Evolutionary conservation across 2,329 filamentous ascomycete genomes (phyloP), one percentile per base, ranked within the genome.

Genomic region (Cladosporium colombiae): DNA sequence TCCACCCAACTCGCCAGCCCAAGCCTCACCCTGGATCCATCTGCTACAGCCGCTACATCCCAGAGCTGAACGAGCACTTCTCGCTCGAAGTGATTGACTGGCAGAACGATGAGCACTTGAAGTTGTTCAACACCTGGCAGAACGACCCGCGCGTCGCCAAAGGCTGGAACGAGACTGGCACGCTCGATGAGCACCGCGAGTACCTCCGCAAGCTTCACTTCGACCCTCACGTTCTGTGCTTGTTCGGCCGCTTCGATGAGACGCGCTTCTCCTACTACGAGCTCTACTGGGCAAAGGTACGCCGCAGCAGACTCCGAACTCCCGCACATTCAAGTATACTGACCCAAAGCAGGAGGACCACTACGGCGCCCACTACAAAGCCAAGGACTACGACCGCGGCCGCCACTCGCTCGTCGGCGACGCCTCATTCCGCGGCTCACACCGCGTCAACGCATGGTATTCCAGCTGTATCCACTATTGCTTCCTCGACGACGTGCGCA

Each of bases 141-240:
- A 94, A 94, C 74, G 91, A 93, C 74, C 91, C 91, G 62, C 89
- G 91, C 60, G 91, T 94, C 35, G 89, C 89, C 4, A 86, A 89
- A 73, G 90, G 90, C 4, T 93, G 91, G 91, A 91, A 92, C 74
- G 88, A 91, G 79, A 91, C 89, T 1, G 91, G 91, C 35, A 90
- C 89, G 1, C 78, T 91, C 57, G 90, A 91, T 33, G 84, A 93
- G 76, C 91, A 93, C 77, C 84, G 86, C 67, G 84, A 88, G 72
- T 93, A 94, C 76, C 82, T 93, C 61, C 83, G 85, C 33, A 85
- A 85, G 69, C 83, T 90, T 64, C 87, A 92, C 72, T 84, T 86
- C 53, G 91, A 93, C 75, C 86, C 89, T 31, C 91, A 93, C 77
- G 86, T 89, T 68, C 80, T 92, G 62, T 86, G 88, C 27, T 81